These are phyloP conservation scores for Pythium vanterpoolii DNA, from an alignment of 352 stramenopile species.

Conservation along the genomic window DNA sequence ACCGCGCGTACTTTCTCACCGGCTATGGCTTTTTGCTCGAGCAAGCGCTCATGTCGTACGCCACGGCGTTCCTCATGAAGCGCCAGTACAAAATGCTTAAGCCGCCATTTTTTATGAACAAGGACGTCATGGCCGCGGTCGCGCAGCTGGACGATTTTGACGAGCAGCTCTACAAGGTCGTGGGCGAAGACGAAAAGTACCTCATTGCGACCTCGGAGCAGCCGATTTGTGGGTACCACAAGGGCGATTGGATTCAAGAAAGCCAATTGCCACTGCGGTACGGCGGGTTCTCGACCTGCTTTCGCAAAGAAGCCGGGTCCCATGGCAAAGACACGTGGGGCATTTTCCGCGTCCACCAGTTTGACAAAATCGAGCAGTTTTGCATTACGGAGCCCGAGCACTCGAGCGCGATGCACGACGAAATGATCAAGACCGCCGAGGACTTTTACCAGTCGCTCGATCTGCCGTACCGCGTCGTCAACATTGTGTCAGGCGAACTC, in stretches of 20 bases:
- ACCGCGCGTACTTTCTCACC: constrained; percentile 99
- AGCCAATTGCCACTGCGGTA: constrained; percentile 80
- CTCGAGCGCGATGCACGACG: constrained; percentile 90
- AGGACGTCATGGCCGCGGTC: constrained; percentile 97
- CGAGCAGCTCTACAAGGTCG: constrained; percentile 99
- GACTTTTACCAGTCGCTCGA: constrained; percentile 98
- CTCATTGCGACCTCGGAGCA: constrained; percentile 99
- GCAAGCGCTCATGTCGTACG: constrained; percentile 99
- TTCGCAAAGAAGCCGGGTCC: constrained; percentile 98
- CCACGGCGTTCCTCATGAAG: constrained; percentile 95
- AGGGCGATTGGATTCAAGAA: constrained; percentile 89
- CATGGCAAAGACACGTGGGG: constrained; percentile 99
- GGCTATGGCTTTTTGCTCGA: constrained; percentile 98
- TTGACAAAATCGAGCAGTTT: constrained; percentile 99
- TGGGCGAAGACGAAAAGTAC: constrained; percentile 97
- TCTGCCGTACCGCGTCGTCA: constrained; percentile 99
- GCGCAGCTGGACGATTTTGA: constrained; percentile 99
- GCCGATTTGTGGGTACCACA: constrained; percentile 99
- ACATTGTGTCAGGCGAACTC: constrained; percentile 97
- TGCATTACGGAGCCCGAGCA: constrained; percentile 95
- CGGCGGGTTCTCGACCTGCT: constrained; percentile 98
- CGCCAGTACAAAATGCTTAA: constrained; percentile 98
- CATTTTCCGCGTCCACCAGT: constrained; percentile 99
- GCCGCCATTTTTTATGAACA: constrained; percentile 99
- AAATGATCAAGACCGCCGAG: constrained; percentile 91